Percentiles rank a stretch among this genome's conserved stretches.
Conservation (phyloP, 2,329 filamentous ascomycete genomes). For the Trichophyton schoenleinii region DNA sequence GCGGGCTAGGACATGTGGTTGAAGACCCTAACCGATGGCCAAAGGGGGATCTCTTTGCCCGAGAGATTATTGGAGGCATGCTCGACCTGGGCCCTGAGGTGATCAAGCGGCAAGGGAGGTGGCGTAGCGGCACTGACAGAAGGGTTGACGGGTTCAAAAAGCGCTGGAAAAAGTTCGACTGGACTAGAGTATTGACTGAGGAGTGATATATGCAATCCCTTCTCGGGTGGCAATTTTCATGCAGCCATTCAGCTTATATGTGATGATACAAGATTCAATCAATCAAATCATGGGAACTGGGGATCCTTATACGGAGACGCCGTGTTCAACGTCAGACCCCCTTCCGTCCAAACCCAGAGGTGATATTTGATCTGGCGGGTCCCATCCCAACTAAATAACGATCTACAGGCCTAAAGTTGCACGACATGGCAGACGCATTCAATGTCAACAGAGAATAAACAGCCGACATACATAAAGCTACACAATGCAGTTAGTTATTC, state of each 20-base stretch:
- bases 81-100: slow-evolving; percentile 68
- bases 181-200: slow-evolving; percentile 53
- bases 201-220: slow-evolving; percentile 16
- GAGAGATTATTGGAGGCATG: slow-evolving; percentile 88
- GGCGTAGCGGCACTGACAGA: slow-evolving; percentile 54
- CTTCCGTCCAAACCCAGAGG: neutral
- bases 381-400: neutral
- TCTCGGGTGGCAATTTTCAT: neutral
- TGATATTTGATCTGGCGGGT: neutral
- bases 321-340: neutral
- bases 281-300: neutral
- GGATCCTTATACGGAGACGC: neutral
- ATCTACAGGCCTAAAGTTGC: neutral
- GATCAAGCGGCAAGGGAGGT: slow-evolving; percentile 80
- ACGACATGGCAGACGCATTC: neutral
- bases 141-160: slow-evolving; percentile 68
- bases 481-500: neutral
- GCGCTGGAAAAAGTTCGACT: slow-evolving; percentile 87
- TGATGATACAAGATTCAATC: neutral
- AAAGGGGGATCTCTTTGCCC: slow-evolving; percentile 76
- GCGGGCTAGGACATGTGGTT: slow-evolving; percentile 81
- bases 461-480: neutral
- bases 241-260: neutral
- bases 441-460: neutral
- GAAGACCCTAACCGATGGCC: slow-evolving; percentile 82